Evolutionary conservation across 140 eudicot genomes (phyloP), one percentile per base, ranked within the genome.

Genomic region (Cichorium intybus): DNA sequence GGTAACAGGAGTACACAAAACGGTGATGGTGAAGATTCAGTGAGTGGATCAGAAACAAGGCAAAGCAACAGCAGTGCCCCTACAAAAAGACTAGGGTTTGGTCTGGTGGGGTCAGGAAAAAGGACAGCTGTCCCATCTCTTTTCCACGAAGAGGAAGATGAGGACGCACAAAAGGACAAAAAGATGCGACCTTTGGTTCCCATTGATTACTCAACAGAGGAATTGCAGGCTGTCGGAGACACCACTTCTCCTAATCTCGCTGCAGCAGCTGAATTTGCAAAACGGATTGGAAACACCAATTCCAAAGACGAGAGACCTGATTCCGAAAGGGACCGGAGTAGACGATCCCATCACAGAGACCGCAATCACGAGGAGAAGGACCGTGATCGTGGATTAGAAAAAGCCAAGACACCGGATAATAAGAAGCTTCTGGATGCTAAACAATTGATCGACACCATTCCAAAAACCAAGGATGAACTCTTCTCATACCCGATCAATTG

Each of bases 141-240:
- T 14, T 93, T 93, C 80, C 81, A 78, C 1, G 93, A 85, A 82
- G 99, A 87, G 53, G 97, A 93, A 77, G 99, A 93, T 20, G 99
- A 88, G 39, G 95, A 88, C 56, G 83, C 91, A 56, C 90, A 81
- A 16, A 92, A 92, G 77, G 99, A 93, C 14, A 88, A 93, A 82
- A 93, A 84, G 76, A 93, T 93, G 99, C 86, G 99, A 68, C 99
- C 99, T 62, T 80, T 93, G 67, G 99, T 93, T 65, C 99, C 99
- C 2, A 89, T 93, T 26, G 99, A 93, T 72, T 93, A 93, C 80
- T 73, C 99, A 54, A 78, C 93, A 4, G 99, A 93, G 77, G 99
- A 93, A 73, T 68, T 84, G 28, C 94, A 89, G 68, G 95, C 80
- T 6, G 86, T 81, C 12, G 86, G 78, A 66, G 65, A 85, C 49